Base-by-base conservation (phyloP, 1,139 yeast species). In the Pichia sp. region DNA sequence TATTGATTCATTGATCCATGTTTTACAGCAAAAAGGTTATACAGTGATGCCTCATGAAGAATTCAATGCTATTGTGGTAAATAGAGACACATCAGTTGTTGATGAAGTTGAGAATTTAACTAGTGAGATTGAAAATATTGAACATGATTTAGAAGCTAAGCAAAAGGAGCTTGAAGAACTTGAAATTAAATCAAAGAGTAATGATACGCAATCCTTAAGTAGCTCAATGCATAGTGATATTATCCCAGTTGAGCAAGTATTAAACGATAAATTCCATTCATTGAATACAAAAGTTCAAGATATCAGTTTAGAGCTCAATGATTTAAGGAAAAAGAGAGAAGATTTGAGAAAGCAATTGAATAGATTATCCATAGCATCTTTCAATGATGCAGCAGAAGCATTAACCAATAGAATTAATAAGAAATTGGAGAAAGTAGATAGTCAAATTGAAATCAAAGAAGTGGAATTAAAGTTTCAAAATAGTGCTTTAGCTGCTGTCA, bases 41-140 rank as follows among this genome's bases (percentile, higher is more conserved):
- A 47, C 43, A n/a, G 45, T 54, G 24, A n/a, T 57, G 12, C 46
- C 54, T 3, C 31, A 31, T 14, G 36, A 41, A 7, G 59, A 56
- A 30, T 54, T 49, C 39, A 51, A 52, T 18, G 17, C 39, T 5
- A 31, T 55, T 10, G 31, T 45, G 24, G 34, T 21, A 8, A 11
- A 11, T 5, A 14, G 41, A 3, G 23, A 23, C 4, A 22, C 41
- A 3, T 36, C 42, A 10, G 40, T 33, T 9, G 52, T 45, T 14
- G 39, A 31, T 18, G 35, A 42, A 23, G 14, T 44, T 8, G 39
- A 43, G 5, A 36, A 46, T 42, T 34, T 38, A 22, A 30, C 50
- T 2, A 38, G 39, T 23, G 50, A 46, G 19, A 37, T 43, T 8
- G 44, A 43, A 24, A 31, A 37, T 18, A 35, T 49, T 3, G 40